Conservation (phyloP, 805 yeast species). For the Starmerella stigmatis region DNA sequence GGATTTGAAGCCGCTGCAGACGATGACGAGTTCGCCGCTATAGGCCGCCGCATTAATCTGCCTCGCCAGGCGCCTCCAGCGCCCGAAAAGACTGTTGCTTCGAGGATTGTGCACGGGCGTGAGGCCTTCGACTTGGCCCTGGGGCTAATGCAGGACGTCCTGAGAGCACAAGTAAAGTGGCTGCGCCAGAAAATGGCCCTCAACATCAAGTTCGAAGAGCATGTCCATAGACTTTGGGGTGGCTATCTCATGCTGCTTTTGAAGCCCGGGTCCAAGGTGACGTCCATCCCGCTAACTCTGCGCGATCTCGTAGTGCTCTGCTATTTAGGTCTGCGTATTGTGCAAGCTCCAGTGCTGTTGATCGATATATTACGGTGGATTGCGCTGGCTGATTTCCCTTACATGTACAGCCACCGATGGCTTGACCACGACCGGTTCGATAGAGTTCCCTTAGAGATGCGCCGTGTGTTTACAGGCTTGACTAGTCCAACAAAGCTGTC, state of each 20-base stretch:
- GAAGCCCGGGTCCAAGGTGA: background rate
- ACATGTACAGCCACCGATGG: constrained; percentile 6
- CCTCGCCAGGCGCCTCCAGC: background rate
- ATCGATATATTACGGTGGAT: constrained; percentile 16
- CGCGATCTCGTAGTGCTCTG: constrained; percentile 11
- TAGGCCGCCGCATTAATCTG: constrained; percentile 25
- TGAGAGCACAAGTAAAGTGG: constrained; percentile 14
- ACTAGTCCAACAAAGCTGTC: constrained; percentile 5
- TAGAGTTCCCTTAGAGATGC: constrained; percentile 10
- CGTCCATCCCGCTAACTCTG: background rate
- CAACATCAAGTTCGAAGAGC: constrained; percentile 4
- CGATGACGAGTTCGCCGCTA: constrained; percentile 31
- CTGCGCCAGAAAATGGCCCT: constrained; percentile 4
- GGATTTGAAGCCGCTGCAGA: constrained; percentile 53
- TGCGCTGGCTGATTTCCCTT: constrained; percentile 10
- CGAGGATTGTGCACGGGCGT: constrained; percentile 8
- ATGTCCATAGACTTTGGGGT: constrained; percentile 15
- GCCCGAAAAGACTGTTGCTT: background rate
- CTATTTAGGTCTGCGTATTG: constrained; percentile 13
- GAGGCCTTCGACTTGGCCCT: constrained; percentile 7
- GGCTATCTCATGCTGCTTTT: background rate
- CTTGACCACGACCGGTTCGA: constrained; percentile 1
- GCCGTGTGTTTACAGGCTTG: constrained; percentile 9
- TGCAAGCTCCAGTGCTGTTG: constrained; percentile 10
- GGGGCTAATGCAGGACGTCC: constrained; percentile 12